Evolutionary conservation across 1,284 basidiomycete genomes (phyloP), one percentile per base, ranked within the genome.

Genomic region (Acaromyces ingoldii): DNA sequence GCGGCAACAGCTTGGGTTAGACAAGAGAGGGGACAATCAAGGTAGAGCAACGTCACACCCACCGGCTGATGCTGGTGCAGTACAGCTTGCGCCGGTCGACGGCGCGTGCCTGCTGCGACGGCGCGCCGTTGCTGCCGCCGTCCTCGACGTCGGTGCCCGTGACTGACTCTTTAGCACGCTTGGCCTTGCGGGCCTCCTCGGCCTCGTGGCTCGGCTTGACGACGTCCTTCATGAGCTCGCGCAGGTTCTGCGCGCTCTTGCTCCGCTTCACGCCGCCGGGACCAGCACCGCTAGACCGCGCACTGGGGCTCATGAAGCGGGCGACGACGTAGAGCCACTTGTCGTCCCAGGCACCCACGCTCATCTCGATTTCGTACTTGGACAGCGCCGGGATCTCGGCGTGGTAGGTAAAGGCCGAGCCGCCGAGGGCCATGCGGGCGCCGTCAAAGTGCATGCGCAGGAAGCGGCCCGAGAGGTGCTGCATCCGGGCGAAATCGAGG

Each of bases 301-400:
- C 42, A n/a, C n/a, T n/a, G n/a, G n/a, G n/a, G n/a, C n/a, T n/a
- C 21, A 59, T 48, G 47, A 65, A 65, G 3, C 55, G 33, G n/a
- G 53, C 62, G 25, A 60, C 47, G 34, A 65, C 37, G 34, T 62
- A 69, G 37, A 68, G 15, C 67, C 67, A 70, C 51, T 70, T 70
- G 40, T 67, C 58, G 43, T 70, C 65, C 67, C 67, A 70, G 1
- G 58, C 53, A 26, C 53, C 61, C 26, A 66, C 19, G 30, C 52
- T 52, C 38, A 61, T 57, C 11, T 51, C 43, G 26, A 68, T 51
- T 4, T 56, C 57, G 55, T 65, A 70, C 22, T 51, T 51, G 0
- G 58, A 49, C 19, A 65, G 40, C 30, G 63, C 30, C 9, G 65
- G 65, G 17, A 70, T 53, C 26, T 70, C 67, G n/a, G 49, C 49